Percentiles rank a stretch among this genome's conserved stretches.
Evolutionary conservation across 2,329 filamentous ascomycete genomes (phyloP).

Genomic region (Chaetothyriales sp.): DNA sequence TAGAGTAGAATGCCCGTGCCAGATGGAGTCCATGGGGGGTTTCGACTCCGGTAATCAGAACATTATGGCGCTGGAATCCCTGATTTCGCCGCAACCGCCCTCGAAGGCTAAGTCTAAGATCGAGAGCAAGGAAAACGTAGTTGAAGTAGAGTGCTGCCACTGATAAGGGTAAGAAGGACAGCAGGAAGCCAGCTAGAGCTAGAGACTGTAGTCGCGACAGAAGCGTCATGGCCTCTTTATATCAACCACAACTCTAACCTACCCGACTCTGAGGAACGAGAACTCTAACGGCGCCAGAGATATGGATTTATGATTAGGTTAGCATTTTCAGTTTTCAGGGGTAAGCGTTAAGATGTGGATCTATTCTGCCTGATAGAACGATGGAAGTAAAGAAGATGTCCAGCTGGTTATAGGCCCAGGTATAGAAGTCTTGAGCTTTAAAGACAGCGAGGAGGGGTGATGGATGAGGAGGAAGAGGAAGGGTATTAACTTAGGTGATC

Average conservation of each 20-base stretch:
- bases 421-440: too few relatives aligned
- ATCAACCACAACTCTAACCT: background rate
- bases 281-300: background rate
- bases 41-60: constrained; percentile 57
- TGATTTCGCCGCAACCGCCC: constrained; percentile 20
- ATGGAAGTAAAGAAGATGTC: too few relatives aligned
- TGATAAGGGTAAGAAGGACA: constrained; percentile 34
- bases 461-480: too few relatives aligned
- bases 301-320: too few relatives aligned
- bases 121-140: constrained; percentile 20
- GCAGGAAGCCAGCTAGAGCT: constrained; percentile 28
- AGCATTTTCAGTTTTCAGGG: too few relatives aligned
- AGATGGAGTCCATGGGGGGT: constrained; percentile 56
- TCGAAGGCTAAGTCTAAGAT: constrained; percentile 16
- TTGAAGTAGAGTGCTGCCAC: constrained; percentile 30
- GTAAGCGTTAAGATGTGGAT: too few relatives aligned
- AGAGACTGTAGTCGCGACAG: constrained; percentile 26
- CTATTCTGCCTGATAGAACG: too few relatives aligned
- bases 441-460: too few relatives aligned
- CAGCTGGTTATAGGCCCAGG: too few relatives aligned
- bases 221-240: background rate
- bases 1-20: constrained; percentile 49
- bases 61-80: constrained; percentile 34
- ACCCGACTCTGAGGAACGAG: background rate
- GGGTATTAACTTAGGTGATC: too few relatives aligned